A percentile compares a stretch with the other conserved stretches of the same genome.
Evolutionary conservation across 192 early-diverging fungal species (phyloP).

Genomic region (Gamsiella multidivaricata): DNA sequence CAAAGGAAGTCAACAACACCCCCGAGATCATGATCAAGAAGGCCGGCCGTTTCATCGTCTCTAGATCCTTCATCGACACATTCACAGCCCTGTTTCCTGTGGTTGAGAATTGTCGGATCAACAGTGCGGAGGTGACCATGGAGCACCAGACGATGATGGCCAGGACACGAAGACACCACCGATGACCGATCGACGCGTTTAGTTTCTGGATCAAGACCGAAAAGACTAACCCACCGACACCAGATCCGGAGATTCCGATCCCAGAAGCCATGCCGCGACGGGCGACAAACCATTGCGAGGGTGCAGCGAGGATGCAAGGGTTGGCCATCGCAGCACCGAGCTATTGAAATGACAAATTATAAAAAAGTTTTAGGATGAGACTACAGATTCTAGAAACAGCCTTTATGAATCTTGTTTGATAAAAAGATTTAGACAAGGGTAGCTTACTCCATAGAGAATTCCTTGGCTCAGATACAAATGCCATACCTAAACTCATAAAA

Average conservation of each 20-base stretch:
- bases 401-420: no score
- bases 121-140: constrained; percentile 28
- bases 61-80: constrained; percentile 48
- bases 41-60: constrained; percentile 50
- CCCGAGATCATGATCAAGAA: constrained; percentile 55
- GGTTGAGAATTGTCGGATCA: constrained; percentile 54
- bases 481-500: constrained; percentile 41
- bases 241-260: constrained; percentile 75
- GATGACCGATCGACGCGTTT: constrained; percentile 66
- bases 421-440: not conserved
- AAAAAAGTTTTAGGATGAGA: no score
- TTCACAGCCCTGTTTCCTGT: constrained; percentile 24
- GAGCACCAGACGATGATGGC: constrained; percentile 69
- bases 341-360: constrained; percentile 2
- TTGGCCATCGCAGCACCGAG: constrained; percentile 49
- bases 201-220: constrained; percentile 66
- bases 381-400: no score
- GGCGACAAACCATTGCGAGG: constrained; percentile 77
- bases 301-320: constrained; percentile 61
- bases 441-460: constrained; percentile 55
- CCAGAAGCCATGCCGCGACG: constrained; percentile 78
- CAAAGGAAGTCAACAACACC: constrained; percentile 59
- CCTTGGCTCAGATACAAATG: constrained; percentile 62
- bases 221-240: constrained; percentile 80
- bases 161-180: constrained; percentile 72